Base-by-base conservation (phyloP, 2,329 filamentous ascomycete genomes). In the Diaporthe caulivora region DNA sequence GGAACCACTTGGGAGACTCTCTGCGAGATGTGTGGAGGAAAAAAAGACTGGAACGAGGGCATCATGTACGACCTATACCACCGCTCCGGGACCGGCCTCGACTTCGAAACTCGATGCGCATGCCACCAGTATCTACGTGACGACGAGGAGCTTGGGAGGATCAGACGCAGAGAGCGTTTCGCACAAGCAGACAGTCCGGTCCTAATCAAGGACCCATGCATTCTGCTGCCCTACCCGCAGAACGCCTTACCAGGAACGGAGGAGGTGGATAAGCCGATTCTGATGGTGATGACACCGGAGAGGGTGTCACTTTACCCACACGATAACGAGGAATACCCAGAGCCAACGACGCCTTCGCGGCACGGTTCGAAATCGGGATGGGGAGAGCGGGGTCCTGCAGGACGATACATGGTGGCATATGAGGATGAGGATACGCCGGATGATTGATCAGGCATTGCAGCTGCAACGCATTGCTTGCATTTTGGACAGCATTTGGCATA, bases 261-360 rank as follows among this genome's bases (percentile, higher is more conserved):
- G 44, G 1, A 62, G 5, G 69, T 62, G 34, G 44, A 44, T 10
- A 71, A 71, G 47, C 69, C 69, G n/a, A n/a, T 54, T 17, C n/a
- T 71, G 24, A 62, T 42, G 37, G 57, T 71, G n/a, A 71, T 34
- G 31, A 71, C 57, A 0, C 55, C 69, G 4, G 69, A 53, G 13
- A 55, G 69, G 0, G 55, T 54, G 13, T 13, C 13, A 2, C 11
- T 62, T 4, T 71, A 13, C 9, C 55, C 55, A 7, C 55, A 71
- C 37, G 55, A 62, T 31, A 13, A 53, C n/a, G 31, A 53, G n/a
- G 62, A 67, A 24, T 67, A 67, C 62, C 62, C 62, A 13, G 62
- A 53, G 9, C 47, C 31, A 4, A 7, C 21, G 5, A 3, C 9
- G 2, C 2, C 13, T 11, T 42, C 57, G 15, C 21, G 51, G 51